Evolutionary conservation across 257 asterid species (phyloP), one percentile per base, ranked within the genome.

Genomic region (Oldenlandia corymbosa): DNA sequence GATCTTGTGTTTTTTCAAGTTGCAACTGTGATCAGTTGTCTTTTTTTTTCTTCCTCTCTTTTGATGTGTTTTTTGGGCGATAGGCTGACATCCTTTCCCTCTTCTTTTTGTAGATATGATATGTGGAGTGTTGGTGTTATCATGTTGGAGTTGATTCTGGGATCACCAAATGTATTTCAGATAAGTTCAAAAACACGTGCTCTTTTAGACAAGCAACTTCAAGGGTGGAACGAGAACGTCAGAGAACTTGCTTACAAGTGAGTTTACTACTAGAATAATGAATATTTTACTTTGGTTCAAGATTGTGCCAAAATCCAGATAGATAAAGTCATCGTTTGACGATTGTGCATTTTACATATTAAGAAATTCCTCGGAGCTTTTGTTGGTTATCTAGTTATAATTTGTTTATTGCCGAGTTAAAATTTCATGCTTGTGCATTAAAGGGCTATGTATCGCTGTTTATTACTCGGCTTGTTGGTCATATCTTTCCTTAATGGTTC

Each of bases 121-220:
- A 84, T 85, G 94, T 92, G 99, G 99, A 92, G 99, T 74, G 94
- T 85, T 68, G 99, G 99, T 54, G 91, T 90, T 68, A 84, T 92
- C 58, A 84, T 92, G 61, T 68, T 92, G 88, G 99, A 92, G 84
- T 72, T 92, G 79, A 78, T 92, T 63, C 82, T 92, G 69, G 99
- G 99, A 73, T 85, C 99, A 47, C 99, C 99, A 34, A 81, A 92
- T 71, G 97, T 82, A 62, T 89, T 92, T 74, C 99, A 87, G 73
- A 90, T 92, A 61, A 87, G 69, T 78, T 78, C 94, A 24, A 78
- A 80, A 64, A 89, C 96, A 34, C 95, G 88, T 67, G 88, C 86
- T 69, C 97, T 85, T 81, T 84, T 92, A 69, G 97, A 92, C 77
- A 87, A 75, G 71, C 95, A 92, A 61, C 91, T 92, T 68, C 84